A percentile compares a stretch with the other conserved stretches of the same genome.
phyloP scores from a whole-genome alignment of 2,329 filamentous ascomycete genomes.

The Dothideomycetidae sp. region DNA sequence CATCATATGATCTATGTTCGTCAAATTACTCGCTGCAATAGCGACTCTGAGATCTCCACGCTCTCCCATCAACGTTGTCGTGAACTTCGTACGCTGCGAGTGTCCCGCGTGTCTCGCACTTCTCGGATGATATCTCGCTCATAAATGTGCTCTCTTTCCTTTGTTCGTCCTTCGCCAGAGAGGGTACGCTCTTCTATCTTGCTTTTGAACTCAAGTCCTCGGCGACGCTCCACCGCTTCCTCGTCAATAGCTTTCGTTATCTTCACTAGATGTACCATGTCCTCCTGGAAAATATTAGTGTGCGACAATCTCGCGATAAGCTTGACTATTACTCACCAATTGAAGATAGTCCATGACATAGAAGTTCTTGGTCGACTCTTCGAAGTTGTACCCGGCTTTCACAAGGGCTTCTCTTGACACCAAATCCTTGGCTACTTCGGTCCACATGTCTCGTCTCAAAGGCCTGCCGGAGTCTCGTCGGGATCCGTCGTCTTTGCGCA shows the following conservation, averaged over 20 bases:
- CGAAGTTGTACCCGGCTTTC: slow-evolving; percentile 68
- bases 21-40: background rate
- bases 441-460: slow-evolving; percentile 55
- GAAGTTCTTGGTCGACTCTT: slow-evolving; percentile 79
- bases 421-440: slow-evolving; percentile 88
- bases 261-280: slow-evolving; percentile 71
- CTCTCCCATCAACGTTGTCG: slow-evolving; percentile 2
- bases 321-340: slow-evolving; percentile 51
- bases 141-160: slow-evolving; percentile 50
- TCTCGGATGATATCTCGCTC: slow-evolving; percentile 58
- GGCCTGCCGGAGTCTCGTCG: slow-evolving; percentile 29
- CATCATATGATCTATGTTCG: slow-evolving; percentile 5
- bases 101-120: slow-evolving; percentile 20
- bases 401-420: slow-evolving; percentile 79
- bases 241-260: slow-evolving; percentile 69
- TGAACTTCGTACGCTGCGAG: slow-evolving; percentile 22
- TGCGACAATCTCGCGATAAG: background rate
- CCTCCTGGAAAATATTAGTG: slow-evolving; percentile 46
- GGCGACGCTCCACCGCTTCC: slow-evolving; percentile 43
- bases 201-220: slow-evolving; percentile 48
- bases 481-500: slow-evolving; percentile 40
- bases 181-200: slow-evolving; percentile 36
- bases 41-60: background rate
- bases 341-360: slow-evolving; percentile 84
- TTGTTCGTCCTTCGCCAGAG: slow-evolving; percentile 28